Evolutionary conservation across 352 stramenopile genomes (phyloP).

Genomic region (Globisporangium uncinulatum): DNA sequence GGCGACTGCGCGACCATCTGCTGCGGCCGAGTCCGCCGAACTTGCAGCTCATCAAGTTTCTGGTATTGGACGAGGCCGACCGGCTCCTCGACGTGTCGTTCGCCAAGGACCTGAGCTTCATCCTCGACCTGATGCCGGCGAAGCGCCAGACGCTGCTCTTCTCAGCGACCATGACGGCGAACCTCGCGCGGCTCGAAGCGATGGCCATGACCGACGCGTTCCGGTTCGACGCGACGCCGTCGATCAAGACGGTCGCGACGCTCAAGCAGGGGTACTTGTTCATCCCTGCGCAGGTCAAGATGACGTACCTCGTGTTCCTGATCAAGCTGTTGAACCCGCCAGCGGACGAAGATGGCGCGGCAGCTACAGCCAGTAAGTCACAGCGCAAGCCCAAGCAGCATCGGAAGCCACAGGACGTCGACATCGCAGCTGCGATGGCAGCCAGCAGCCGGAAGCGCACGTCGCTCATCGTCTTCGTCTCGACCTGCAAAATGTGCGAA

Average conservation of each 20-base stretch:
- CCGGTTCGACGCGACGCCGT: constrained; percentile 70
- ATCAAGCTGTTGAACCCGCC: constrained; percentile 55
- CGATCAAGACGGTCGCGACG: constrained; percentile 87
- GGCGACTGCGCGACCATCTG: constrained; percentile 91
- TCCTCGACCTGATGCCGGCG: constrained; percentile 72
- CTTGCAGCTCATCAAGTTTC: constrained; percentile 86
- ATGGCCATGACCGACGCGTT: constrained; percentile 65
- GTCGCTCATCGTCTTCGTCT: constrained; percentile 97
- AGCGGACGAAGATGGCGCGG: constrained; percentile 23
- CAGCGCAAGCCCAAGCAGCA: neutral
- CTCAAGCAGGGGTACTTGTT: constrained; percentile 98
- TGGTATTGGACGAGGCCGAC: constrained; percentile 99
- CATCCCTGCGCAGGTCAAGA: constrained; percentile 95
- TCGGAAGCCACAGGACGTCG: constrained; percentile 14
- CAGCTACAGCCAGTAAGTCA: constrained; percentile 30
- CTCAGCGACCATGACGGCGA: constrained; percentile 96
- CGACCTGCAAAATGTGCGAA: constrained; percentile 94
- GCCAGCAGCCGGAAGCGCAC: constrained; percentile 29
- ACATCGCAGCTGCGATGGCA: constrained; percentile 6
- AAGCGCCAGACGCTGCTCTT: constrained; percentile 96
- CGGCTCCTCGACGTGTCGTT: constrained; percentile 88
- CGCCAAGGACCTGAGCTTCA: constrained; percentile 82
- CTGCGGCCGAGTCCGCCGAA: constrained; percentile 88
- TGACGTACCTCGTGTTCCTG: constrained; percentile 95
- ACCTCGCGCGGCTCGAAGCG: constrained; percentile 80